A percentile compares a stretch with the other conserved stretches of the same genome.
Evolutionary conservation across 371 early-diverging fungal species (phyloP).

Genomic region (Mortierella sp.): DNA sequence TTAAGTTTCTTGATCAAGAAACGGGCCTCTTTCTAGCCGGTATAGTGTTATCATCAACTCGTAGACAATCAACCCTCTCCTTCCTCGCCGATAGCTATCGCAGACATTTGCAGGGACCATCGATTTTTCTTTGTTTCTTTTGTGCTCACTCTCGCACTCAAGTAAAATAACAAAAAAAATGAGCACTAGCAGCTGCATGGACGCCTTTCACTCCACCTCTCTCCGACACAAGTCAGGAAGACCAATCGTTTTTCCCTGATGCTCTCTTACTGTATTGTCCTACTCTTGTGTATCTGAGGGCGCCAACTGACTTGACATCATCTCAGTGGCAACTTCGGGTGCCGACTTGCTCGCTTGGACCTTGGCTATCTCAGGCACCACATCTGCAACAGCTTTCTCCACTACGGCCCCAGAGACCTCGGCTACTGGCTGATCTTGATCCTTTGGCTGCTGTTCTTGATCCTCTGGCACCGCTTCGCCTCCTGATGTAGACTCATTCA

Average conservation of each 20-base stretch:
- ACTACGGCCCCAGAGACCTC: not conserved
- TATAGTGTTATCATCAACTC: no score
- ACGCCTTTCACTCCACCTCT: no score
- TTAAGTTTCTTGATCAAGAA: no score
- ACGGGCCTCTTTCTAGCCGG: no score
- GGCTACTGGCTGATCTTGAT: not conserved
- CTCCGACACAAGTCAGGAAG: no score
- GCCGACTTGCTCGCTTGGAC: not conserved
- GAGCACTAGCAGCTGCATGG: no score
- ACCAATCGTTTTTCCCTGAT: no score
- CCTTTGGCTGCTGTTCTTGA: not conserved
- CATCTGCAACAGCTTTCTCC: not conserved
- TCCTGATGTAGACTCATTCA: not conserved
- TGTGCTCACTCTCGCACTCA: no score
- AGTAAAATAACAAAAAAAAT: no score
- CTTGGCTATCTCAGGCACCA: not conserved
- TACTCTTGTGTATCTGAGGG: not conserved
- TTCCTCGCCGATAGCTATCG: not conserved
- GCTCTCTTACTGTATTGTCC: not conserved
- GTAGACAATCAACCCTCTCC: not conserved
- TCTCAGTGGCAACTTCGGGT: not conserved
- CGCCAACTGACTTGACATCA: not conserved
- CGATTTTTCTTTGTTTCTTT: no score
- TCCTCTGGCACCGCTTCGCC: not conserved
- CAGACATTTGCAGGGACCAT: not conserved